Evolutionary conservation across 2,329 filamentous ascomycete species (phyloP).

Genomic region (Xylaria sp.): DNA sequence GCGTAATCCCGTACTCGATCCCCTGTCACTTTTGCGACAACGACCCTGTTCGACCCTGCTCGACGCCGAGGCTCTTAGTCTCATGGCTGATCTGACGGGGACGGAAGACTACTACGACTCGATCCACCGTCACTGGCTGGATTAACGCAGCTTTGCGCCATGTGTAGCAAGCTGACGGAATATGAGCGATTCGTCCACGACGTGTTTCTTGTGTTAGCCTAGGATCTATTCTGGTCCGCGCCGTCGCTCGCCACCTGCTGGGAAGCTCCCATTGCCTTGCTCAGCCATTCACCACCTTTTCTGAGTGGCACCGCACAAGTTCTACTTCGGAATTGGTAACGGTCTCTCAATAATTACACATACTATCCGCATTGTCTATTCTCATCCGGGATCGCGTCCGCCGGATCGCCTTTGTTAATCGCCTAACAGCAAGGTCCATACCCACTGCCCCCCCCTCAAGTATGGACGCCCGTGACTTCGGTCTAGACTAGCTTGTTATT

Average conservation of each 20-base stretch:
- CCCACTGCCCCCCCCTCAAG: slow-evolving; percentile 19
- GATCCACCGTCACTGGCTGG: slow-evolving; percentile 1
- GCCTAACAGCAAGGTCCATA: not conserved
- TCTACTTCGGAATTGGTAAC: no score
- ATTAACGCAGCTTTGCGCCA: slow-evolving; percentile 18
- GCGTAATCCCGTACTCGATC: not conserved
- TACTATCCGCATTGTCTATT: no score
- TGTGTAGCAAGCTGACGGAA: slow-evolving; percentile 8
- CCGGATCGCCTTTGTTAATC: not conserved
- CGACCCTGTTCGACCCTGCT: not conserved
- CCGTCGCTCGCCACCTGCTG: slow-evolving; percentile 6
- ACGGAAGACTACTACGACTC: not conserved
- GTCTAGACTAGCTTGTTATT: slow-evolving; percentile 18
- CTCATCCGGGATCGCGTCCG: not conserved
- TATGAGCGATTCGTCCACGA: slow-evolving; percentile 16
- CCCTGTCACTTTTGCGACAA: slow-evolving; percentile 11
- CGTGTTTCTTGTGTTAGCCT: slow-evolving; percentile 18
- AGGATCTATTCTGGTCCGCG: slow-evolving; percentile 12
- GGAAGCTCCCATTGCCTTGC: not conserved
- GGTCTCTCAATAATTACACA: no score
- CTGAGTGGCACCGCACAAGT: slow-evolving; percentile 1
- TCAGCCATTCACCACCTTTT: slow-evolving; percentile 3
- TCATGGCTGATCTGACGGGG: slow-evolving; percentile 4
- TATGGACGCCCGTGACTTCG: slow-evolving; percentile 21
- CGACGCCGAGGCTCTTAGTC: slow-evolving; percentile 1